Evolutionary conservation across 2,329 filamentous ascomycete species (phyloP).

Genomic region (Xylariaceae sp.): DNA sequence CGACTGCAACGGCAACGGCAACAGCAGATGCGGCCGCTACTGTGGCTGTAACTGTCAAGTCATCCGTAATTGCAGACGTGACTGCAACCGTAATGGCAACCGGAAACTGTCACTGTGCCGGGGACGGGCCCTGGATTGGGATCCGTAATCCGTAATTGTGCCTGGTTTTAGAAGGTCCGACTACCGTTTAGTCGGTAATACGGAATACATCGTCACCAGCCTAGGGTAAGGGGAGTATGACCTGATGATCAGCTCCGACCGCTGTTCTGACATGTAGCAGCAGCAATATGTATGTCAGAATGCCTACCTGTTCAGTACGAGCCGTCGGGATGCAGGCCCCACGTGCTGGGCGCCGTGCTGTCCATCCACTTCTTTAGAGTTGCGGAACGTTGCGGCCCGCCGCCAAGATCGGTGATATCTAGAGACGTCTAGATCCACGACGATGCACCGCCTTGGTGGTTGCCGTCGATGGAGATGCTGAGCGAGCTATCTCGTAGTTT

Average conservation of each 20-base stretch:
- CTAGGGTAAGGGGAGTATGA: background rate
- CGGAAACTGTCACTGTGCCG: background rate
- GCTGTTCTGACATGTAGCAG: slow-evolving; percentile 9
- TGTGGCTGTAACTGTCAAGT: too few relatives aligned
- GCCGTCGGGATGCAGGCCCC: slow-evolving; percentile 14
- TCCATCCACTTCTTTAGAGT: background rate
- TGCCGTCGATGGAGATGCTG: background rate
- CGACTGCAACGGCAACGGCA: too few relatives aligned
- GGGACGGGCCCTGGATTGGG: background rate
- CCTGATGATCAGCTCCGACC: slow-evolving; percentile 5
- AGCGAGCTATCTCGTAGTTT: background rate
- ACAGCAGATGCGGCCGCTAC: too few relatives aligned
- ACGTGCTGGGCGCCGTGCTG: slow-evolving; percentile 9
- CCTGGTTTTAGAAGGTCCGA: too few relatives aligned
- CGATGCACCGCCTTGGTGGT: background rate
- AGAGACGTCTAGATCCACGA: background rate
- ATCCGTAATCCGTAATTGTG: too few relatives aligned
- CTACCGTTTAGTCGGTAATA: background rate
- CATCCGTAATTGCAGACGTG: too few relatives aligned
- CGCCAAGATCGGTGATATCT: background rate
- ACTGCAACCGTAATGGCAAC: background rate
- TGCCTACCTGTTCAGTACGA: background rate
- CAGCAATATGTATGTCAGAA: too few relatives aligned
- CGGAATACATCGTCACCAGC: background rate
- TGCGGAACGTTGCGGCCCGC: background rate